phyloP scores from a whole-genome alignment of 2,329 filamentous ascomycete species.

The Anthostomella pinea region DNA sequence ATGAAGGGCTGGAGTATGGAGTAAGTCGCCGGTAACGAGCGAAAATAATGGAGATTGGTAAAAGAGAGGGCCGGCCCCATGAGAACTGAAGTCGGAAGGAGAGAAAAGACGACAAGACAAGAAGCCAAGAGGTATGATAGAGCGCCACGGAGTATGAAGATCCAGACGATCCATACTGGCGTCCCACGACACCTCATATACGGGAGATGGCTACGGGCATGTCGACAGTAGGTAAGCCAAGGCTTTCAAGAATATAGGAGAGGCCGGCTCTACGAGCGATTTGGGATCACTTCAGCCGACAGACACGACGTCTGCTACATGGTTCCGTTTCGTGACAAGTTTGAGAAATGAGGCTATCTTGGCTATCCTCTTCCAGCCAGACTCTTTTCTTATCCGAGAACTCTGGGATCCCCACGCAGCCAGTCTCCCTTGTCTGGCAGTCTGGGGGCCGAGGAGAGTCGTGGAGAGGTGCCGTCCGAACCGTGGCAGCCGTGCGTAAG shows the following conservation, averaged over 20 bases:
- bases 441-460: no score
- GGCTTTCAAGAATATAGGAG: neutral
- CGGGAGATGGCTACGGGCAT: neutral
- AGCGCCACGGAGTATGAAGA: neutral
- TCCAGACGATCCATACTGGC: neutral
- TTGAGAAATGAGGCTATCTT: neutral
- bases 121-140: neutral
- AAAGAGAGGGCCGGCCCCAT: no score
- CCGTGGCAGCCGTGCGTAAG: no score
- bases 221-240: no score
- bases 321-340: neutral
- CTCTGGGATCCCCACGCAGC: no score
- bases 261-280: no score
- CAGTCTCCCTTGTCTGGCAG: no score
- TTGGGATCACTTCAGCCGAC: no score
- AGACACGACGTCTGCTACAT: no score
- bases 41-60: neutral
- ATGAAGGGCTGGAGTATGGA: neutral
- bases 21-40: neutral
- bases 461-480: no score
- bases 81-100: neutral
- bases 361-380: neutral
- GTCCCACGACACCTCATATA: neutral
- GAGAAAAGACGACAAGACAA: neutral
- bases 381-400: no score